These are phyloP conservation scores for Suillus variegatus DNA, from an alignment of 768 basidiomycete species.

Conservation along the genomic window DNA sequence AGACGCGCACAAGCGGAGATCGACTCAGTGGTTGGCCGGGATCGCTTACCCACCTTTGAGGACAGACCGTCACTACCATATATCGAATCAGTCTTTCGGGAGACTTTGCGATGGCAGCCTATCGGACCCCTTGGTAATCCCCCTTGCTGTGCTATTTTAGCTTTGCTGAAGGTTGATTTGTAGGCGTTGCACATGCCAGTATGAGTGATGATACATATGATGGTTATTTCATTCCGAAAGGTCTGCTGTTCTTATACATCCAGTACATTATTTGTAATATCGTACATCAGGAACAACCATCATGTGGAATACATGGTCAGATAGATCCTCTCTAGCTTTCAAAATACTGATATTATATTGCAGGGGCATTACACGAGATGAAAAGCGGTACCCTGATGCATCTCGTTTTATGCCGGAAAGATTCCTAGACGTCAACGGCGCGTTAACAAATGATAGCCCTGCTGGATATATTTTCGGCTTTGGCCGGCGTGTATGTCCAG, in stretches of 20 bases:
- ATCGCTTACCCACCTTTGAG: background rate
- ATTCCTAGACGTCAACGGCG: slow-evolving; percentile 8
- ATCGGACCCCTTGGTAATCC: background rate
- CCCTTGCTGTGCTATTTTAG: background rate
- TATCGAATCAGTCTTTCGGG: slow-evolving; percentile 1
- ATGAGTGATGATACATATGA: slow-evolving; percentile 38
- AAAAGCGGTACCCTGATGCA: slow-evolving; percentile 12
- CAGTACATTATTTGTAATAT: background rate
- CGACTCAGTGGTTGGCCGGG: slow-evolving; percentile 8
- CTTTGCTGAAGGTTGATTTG: background rate
- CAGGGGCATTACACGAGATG: slow-evolving; percentile 10
- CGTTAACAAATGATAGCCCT: slow-evolving; percentile 13
- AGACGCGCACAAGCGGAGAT: slow-evolving; percentile 20
- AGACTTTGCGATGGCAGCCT: slow-evolving; percentile 1
- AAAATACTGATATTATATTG: background rate
- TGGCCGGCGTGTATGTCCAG: slow-evolving; percentile 16
- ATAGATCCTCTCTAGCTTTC: background rate
- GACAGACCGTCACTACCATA: slow-evolving; percentile 2
- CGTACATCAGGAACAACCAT: background rate
- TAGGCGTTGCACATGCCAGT: slow-evolving; percentile 2
- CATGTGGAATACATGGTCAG: slow-evolving; percentile 1
- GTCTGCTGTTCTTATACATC: slow-evolving; percentile 4
- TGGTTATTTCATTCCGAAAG: slow-evolving; percentile 32
- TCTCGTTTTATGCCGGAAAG: slow-evolving; percentile 16
- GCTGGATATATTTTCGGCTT: slow-evolving; percentile 8